These are phyloP conservation scores for Austroboletus sp. DNA, from an alignment of 1,284 basidiomycete genomes.

Conservation along the genomic window DNA sequence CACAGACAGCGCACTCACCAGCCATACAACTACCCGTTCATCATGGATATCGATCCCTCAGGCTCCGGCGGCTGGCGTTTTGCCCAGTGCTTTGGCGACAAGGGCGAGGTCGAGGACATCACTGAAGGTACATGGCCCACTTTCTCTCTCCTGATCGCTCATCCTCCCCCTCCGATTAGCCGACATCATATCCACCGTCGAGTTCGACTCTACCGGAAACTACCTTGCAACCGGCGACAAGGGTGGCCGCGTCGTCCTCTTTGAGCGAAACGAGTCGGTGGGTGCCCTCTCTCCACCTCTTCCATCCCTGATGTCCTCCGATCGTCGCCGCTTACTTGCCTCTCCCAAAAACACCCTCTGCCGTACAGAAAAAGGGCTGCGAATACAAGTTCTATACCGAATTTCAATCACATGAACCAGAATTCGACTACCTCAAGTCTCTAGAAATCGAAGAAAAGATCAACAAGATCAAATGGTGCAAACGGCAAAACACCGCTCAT, in stretches of 20 bases:
- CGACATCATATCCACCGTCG: conserved; percentile 98
- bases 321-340: conserved; percentile 9
- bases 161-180: conserved; percentile 47
- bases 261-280: conserved; percentile 96
- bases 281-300: conserved; percentile 33
- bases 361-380: conserved; percentile 90
- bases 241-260: conserved; percentile 95
- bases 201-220: conserved; percentile 98
- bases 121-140: conserved; percentile 74
- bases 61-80: conserved; percentile 92
- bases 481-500: conserved; percentile 93
- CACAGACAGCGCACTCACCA: too few relatives aligned
- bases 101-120: conserved; percentile 98
- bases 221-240: conserved; percentile 99
- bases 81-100: conserved; percentile 99
- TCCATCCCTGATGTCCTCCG: conserved; percentile 29
- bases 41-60: conserved; percentile 76
- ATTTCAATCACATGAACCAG: conserved; percentile 98
- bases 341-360: background rate
- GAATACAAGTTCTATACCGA: conserved; percentile 99
- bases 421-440: conserved; percentile 99
- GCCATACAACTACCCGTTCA: conserved; percentile 8
- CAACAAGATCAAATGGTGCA: conserved; percentile 99
- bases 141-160: conserved; percentile 21
- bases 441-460: conserved; percentile 99